A percentile compares a stretch with the other conserved stretches of the same genome.
These are phyloP conservation scores for Dictyophora rubrovolvata DNA, from an alignment of 768 basidiomycete genomes.

Conservation along the genomic window DNA sequence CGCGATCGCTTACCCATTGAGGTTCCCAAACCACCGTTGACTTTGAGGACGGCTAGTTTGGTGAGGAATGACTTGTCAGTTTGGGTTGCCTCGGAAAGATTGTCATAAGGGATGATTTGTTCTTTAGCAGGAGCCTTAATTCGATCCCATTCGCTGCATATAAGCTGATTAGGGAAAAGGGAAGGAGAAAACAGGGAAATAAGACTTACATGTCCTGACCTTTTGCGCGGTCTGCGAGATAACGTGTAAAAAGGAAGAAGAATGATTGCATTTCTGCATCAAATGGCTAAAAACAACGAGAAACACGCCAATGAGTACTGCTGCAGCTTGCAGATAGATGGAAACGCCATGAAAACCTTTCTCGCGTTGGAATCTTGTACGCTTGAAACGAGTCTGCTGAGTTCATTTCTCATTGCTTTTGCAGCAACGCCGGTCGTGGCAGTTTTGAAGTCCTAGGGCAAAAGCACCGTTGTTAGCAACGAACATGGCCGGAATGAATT, in stretches of 20 bases:
- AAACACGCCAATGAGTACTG: neutral
- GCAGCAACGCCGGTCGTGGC: constrained; percentile 89
- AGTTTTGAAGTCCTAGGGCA: constrained; percentile 75
- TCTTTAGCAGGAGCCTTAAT: constrained; percentile 82
- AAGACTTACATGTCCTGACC: constrained; percentile 70
- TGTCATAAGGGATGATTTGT: constrained; percentile 75
- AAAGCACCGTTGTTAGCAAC: neutral
- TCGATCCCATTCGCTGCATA: constrained; percentile 70
- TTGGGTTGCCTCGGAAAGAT: constrained; percentile 42
- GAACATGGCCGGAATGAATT: neutral
- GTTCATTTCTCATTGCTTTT: constrained; percentile 97
- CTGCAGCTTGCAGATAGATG: neutral
- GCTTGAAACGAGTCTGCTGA: constrained; percentile 82
- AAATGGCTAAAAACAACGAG: constrained; percentile 50
- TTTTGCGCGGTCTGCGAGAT: constrained; percentile 81
- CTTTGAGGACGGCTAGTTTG: constrained; percentile 92
- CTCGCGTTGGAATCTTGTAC: constrained; percentile 72
- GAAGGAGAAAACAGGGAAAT: constrained; percentile 3
- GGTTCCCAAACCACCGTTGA: constrained; percentile 88
- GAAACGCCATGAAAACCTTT: constrained; percentile 49
- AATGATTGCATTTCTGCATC: constrained; percentile 95
- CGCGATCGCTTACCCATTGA: constrained; percentile 55
- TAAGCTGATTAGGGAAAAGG: neutral
- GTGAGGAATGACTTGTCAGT: constrained; percentile 58
- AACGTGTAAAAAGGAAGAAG: constrained; percentile 93